Base-by-base conservation (phyloP, 768 basidiomycete species). In the Albatrellus ellisii region DNA sequence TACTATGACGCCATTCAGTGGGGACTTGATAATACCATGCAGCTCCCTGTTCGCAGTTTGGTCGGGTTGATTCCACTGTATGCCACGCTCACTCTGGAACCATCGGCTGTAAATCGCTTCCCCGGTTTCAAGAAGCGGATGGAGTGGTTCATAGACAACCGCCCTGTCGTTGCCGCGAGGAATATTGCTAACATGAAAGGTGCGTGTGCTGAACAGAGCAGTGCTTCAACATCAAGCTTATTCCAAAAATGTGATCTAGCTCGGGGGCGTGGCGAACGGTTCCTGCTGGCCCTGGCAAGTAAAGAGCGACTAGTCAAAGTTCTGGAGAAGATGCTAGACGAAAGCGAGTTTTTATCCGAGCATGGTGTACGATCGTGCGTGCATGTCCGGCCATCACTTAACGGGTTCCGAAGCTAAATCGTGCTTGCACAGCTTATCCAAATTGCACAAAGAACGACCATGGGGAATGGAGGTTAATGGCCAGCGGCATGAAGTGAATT, bases 21-120 rank as follows among this genome's bases (percentile, higher is more conserved):
- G 61, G 83, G 81, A 3, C 73, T 76, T 1, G 75, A 82, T 6
- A 63, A 82, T 53, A 75, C 81, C 17, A 85, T 88, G 69, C 95
- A 95, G 59, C 67, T 99, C 37, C 92, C 94, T 15, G 76, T 99
- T 36, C 79, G 89, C 59, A 88, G 84, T 56, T 76, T 99, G 46
- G 94, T 99, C 46, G 94, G 95, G n/a, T 72, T 99, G 44, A 97
- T 99, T 46, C 95, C 95, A 1, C 71, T 98, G 15, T 98, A 94
- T 58, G 95, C 83, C 6, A 97, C 92, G 0, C 68, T 97, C 18
- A 91, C 94, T 2, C 69, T 99, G 27, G 95, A 98, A 57, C 92
- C 95, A 2, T 64, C 77, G 5, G 75, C 79, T 21, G 71, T 99
- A 52, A 88, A 89, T 54, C 76, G 84, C 22, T 86, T 98, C 67